Conservation (phyloP, 179 eudicot species). For the Amaranthus tricolor region DNA sequence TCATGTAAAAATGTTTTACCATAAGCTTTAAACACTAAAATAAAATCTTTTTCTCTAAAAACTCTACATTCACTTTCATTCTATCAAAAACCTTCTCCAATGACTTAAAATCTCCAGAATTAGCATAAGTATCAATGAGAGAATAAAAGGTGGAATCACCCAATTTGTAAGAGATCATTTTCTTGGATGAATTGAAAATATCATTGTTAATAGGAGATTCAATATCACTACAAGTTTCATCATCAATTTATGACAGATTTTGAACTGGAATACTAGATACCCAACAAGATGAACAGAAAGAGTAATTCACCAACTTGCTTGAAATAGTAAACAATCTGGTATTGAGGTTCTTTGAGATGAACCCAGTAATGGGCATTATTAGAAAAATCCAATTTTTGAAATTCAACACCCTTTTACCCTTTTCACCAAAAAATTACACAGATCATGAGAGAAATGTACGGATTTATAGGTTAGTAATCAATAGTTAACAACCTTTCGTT, state of each 20-base stretch:
- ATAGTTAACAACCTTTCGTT: too few relatives aligned
- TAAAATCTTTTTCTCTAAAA: too few relatives aligned
- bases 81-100: conserved; percentile 53
- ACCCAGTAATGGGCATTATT: too few relatives aligned
- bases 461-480: too few relatives aligned
- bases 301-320: conserved; percentile 16
- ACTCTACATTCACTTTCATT: too few relatives aligned
- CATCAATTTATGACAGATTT: conserved; percentile 15
- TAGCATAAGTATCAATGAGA: conserved; percentile 57
- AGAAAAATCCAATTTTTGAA: background rate
- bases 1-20: too few relatives aligned
- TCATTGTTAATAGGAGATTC: conserved; percentile 39
- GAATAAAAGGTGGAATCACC: conserved; percentile 79
- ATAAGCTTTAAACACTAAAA: too few relatives aligned
- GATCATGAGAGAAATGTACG: too few relatives aligned
- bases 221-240: conserved; percentile 6
- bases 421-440: too few relatives aligned
- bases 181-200: conserved; percentile 38
- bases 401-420: too few relatives aligned
- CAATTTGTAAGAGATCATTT: conserved; percentile 55
- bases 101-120: conserved; percentile 51
- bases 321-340: conserved; percentile 13
- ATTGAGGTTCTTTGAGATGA: conserved; percentile 8
- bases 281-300: conserved; percentile 13
- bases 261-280: conserved; percentile 11